Conservation (phyloP, 2,329 filamentous ascomycete species). For the Geoglossum cookeanum region DNA sequence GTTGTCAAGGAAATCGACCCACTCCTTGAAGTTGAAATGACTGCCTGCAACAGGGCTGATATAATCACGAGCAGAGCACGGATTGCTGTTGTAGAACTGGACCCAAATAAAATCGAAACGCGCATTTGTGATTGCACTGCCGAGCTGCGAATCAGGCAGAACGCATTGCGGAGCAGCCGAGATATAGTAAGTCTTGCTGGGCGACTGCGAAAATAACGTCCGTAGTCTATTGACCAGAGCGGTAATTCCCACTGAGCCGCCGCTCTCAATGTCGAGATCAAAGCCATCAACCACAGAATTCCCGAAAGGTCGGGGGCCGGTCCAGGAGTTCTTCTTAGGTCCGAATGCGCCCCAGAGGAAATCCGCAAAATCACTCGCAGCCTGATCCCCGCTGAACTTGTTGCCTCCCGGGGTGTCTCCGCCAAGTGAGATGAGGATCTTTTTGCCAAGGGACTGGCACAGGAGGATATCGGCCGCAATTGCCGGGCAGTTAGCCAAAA, state of each 20-base stretch:
- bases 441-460: slow-evolving; percentile 25
- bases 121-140: slow-evolving; percentile 24
- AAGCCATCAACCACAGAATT: slow-evolving; percentile 30
- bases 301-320: slow-evolving; percentile 29
- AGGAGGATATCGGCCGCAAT: slow-evolving; percentile 23
- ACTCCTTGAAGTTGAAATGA: slow-evolving; percentile 20
- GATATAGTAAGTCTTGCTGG: slow-evolving; percentile 27
- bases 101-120: slow-evolving; percentile 34
- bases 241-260: slow-evolving; percentile 29
- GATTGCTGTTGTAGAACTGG: slow-evolving; percentile 35
- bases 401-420: slow-evolving; percentile 24
- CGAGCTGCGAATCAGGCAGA: slow-evolving; percentile 28
- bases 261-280: slow-evolving; percentile 29
- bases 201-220: slow-evolving; percentile 18
- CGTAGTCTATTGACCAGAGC: slow-evolving; percentile 20
- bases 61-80: slow-evolving; percentile 29
- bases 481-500: slow-evolving; percentile 25
- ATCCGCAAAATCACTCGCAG: slow-evolving; percentile 28
- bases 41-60: slow-evolving; percentile 14
- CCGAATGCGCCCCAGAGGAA: slow-evolving; percentile 33
- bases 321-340: slow-evolving; percentile 17
- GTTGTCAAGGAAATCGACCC: slow-evolving; percentile 21
- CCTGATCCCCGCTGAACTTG: slow-evolving; percentile 21
- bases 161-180: slow-evolving; percentile 34
- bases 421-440: slow-evolving; percentile 28